Evolutionary conservation across 495 filamentous ascomycete genomes (phyloP).

Genomic region (Podospora australis): DNA sequence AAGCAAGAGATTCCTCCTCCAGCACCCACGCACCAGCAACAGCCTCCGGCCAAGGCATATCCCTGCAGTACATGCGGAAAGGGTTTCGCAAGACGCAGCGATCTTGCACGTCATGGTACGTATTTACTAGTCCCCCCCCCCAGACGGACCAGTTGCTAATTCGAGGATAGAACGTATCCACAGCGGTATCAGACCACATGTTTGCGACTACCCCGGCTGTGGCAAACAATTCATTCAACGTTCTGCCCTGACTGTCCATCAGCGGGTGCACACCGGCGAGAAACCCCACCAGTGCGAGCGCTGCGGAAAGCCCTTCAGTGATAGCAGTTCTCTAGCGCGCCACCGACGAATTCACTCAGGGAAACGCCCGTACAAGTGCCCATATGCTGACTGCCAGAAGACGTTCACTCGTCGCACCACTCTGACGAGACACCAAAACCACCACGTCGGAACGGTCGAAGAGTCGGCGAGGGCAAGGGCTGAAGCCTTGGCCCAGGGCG

Average conservation of each 20-base stretch:
- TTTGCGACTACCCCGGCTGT: constrained; percentile 84
- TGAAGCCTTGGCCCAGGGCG: constrained; percentile 50
- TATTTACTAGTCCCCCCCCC: constrained; percentile 4
- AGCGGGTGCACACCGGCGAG: constrained; percentile 92
- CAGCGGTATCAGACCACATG: constrained; percentile 83
- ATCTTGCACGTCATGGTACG: constrained; percentile 91
- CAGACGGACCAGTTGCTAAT: constrained; percentile 16
- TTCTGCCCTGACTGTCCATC: constrained; percentile 93
- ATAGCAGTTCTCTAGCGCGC: constrained; percentile 89
- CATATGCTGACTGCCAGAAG: constrained; percentile 96
- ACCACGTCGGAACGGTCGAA: constrained; percentile 91
- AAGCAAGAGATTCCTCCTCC: constrained; percentile 23
- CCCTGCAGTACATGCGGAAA: constrained; percentile 89
- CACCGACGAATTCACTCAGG: constrained; percentile 95
- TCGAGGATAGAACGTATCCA: constrained; percentile 79
- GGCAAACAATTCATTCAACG: constrained; percentile 96
- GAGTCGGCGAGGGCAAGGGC: constrained; percentile 87
- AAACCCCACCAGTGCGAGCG: constrained; percentile 98
- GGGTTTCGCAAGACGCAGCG: constrained; percentile 88
- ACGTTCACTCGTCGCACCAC: constrained; percentile 96
- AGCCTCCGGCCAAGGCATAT: constrained; percentile 64
- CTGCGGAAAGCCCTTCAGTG: constrained; percentile 99
- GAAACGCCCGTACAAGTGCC: constrained; percentile 94
- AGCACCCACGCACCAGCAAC: constrained; percentile 16
- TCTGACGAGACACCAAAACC: constrained; percentile 89